Base-by-base conservation (phyloP, 2,329 filamentous ascomycete genomes). In the Hortaea werneckii region DNA sequence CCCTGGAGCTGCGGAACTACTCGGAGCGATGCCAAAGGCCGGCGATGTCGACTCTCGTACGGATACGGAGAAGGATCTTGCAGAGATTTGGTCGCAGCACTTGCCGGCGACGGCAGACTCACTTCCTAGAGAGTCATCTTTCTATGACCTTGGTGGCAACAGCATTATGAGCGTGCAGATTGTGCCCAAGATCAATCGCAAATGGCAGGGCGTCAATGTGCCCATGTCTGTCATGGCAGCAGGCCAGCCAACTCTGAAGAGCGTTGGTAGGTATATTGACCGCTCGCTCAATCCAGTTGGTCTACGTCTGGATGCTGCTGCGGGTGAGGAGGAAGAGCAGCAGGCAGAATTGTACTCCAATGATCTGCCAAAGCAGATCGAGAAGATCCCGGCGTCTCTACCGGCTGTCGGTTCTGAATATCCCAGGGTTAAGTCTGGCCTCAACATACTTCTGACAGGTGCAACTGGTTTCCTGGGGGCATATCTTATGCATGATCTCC, bases 381-480 rank as follows among this genome's bases (percentile, higher is more conserved):
- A 67, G 29, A 61, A 71, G 30, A 66, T 85, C 9, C 75, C 79
- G 1, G 30, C 48, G 7, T 56, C 51, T 3, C 62, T 65, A 13
- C 41, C 58, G 2, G 49, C 54, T 10, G 55, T 58, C 10, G 29
- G 11, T 10, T 30, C 44, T 7, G 37, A 43, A 26, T 44, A 38
- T n/a, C 47, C 46, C 10, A 10, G 30, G 29, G 26, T 47, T 6
- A 43, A 55, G 27, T 52, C 45, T 8, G 65, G 47, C 48, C 61
- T 56, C 50, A 68, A 52, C 0, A 74, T 92, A 8, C 85, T 95
- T 64, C 68, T 95, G 5, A 95, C 89, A 2, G 88, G 90, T 38
- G 87, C 86, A 4, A 95, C 89, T 5, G 89, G 89, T 2, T 95
- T 95, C 71, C 67, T 95, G 13, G 89, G 89, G 28, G 77, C 85